phyloP scores from a whole-genome alignment of 192 early-diverging fungal genomes.

The Linnemannia exigua region DNA sequence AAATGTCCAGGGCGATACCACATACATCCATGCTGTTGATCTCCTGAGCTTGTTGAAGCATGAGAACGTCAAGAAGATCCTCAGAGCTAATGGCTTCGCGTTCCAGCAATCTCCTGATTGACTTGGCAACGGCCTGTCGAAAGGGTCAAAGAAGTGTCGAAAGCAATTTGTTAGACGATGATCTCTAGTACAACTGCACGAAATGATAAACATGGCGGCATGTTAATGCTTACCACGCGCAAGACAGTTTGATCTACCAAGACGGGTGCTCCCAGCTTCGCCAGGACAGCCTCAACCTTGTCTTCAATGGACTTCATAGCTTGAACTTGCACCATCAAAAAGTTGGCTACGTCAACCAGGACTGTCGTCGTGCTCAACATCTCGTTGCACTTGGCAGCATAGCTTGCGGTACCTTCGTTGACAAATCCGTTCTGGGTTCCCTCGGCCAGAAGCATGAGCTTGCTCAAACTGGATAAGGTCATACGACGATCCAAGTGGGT shows the following conservation, averaged over 20 bases:
- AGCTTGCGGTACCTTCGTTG: slow-evolving; percentile 25
- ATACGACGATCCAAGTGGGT: slow-evolving; percentile 39
- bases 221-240: slow-evolving; percentile 19
- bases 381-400: slow-evolving; percentile 26
- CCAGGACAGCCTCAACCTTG: slow-evolving; percentile 22
- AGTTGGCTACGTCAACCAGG: slow-evolving; percentile 31
- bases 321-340: slow-evolving; percentile 4
- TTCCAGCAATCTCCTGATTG: slow-evolving; percentile 16
- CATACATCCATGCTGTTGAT: slow-evolving; percentile 27
- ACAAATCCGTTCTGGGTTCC: not conserved
- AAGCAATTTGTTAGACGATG: not conserved
- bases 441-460: slow-evolving; percentile 37
- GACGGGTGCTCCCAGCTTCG: slow-evolving; percentile 18
- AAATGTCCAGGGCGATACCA: slow-evolving; percentile 35
- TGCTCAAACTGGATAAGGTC: slow-evolving; percentile 42
- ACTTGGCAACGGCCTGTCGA: slow-evolving; percentile 15
- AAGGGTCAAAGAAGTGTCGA: not conserved
- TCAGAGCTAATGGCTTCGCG: slow-evolving; percentile 33
- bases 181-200: not conserved
- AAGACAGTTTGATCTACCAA: slow-evolving; percentile 21
- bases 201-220: not conserved
- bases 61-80: slow-evolving; percentile 43
- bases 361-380: slow-evolving; percentile 41
- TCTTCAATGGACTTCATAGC: slow-evolving; percentile 15
- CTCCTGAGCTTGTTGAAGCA: slow-evolving; percentile 27